Conservation (phyloP, 805 yeast species). For the Starmerella bombicola region DNA sequence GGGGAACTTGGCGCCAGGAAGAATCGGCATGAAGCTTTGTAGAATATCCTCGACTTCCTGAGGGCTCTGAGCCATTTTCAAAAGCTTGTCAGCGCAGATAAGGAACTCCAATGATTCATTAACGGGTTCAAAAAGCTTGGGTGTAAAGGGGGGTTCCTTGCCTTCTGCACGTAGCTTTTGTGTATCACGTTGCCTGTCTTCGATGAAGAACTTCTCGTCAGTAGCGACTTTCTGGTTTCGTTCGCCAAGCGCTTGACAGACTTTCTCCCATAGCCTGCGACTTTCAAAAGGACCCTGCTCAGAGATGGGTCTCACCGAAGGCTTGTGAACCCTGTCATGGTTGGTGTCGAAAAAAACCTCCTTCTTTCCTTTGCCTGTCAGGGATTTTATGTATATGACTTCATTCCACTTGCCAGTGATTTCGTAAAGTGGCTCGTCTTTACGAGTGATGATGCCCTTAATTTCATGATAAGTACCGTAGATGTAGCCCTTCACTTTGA, state of each 20-base stretch:
- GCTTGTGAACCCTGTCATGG: conserved; percentile 35
- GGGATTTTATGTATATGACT: conserved; percentile 52
- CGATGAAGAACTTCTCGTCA: conserved; percentile 74
- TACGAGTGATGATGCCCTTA: conserved; percentile 54
- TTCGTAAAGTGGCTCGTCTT: conserved; percentile 47
- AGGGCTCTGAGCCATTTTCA: conserved; percentile 34
- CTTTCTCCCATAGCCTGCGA: conserved; percentile 69
- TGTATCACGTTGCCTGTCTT: conserved; percentile 64
- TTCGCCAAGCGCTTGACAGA: conserved; percentile 63
- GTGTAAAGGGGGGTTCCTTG: conserved; percentile 50
- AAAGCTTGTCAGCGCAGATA: conserved; percentile 43
- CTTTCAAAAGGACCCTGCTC: conserved; percentile 80
- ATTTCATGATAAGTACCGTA: conserved; percentile 86
- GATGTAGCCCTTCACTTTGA: conserved; percentile 88
- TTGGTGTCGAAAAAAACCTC: conserved; percentile 46
- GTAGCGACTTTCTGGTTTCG: conserved; percentile 80
- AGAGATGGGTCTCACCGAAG: conserved; percentile 60
- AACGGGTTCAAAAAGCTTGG: conserved; percentile 53
- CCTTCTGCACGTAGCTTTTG: conserved; percentile 71
- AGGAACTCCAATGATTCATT: conserved; percentile 45
- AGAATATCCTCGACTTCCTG: conserved; percentile 46
- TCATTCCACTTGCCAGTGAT: conserved; percentile 92
- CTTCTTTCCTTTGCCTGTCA: conserved; percentile 31
- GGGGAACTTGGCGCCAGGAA: conserved; percentile 67
- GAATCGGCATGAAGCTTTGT: conserved; percentile 57